Base-by-base conservation (phyloP, 352 stramenopile species). In the Globisporangium cystogenes region DNA sequence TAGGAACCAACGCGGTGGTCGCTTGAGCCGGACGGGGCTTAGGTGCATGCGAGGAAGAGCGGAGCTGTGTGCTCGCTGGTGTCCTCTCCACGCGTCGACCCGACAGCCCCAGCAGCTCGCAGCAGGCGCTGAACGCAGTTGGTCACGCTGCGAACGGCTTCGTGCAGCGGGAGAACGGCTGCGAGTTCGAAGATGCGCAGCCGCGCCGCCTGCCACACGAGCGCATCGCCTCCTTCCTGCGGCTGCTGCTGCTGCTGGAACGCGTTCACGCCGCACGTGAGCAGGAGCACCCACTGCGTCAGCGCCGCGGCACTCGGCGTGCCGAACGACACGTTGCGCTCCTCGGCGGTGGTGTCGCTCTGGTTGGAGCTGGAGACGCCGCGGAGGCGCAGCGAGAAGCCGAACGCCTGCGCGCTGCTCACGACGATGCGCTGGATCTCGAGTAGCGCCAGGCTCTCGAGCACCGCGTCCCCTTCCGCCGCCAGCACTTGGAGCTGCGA, bases 121-220 rank as follows among this genome's bases (percentile, higher is more conserved):
- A 43, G 50, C 15, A 57, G 41, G 2, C 41, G n/a, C 26, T 41
- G 36, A 29, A 71, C 46, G 2, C 36, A 27, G 10, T 43, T 18
- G 7, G 18, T 47, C 20, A 76, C 60, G 7, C 45, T 31, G 0
- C 36, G 31, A 11, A 72, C 39, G 14, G 68, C 68, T 33, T 59
- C n/a, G 1, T 39, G 10, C 3, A 78, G 51, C 2, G 53, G 6
- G 7, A 66, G 46, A 0, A 55, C 29, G 10, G 50, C 20, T 4
- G 62, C 49, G 23, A 78, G 50, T 44, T 81, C 73, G n/a, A 79
- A 76, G 40, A 76, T 67, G 26, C 70, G 67, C 33, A 81, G 57
- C 15, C 73, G 57, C 18, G 62, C 63, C 24, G 56, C 73, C 27
- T 82, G 72, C 72, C 72, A 82, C 14, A 79, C 35, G 11, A 82